Evolutionary conservation across 1,139 yeast genomes (phyloP).

Genomic region (Hemisphaericaspora lyxosophila): DNA sequence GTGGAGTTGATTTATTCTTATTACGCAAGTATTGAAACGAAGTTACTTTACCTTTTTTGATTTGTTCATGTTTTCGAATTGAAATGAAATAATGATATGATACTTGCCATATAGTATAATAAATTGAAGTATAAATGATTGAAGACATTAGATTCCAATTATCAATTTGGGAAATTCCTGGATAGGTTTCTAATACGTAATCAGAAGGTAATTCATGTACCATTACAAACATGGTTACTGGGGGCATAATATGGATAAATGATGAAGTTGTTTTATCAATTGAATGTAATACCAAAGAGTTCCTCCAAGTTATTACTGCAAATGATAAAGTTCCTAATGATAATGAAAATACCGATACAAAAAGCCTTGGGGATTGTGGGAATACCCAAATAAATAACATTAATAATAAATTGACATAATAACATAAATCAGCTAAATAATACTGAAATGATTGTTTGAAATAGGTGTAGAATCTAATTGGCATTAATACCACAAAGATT

Average conservation of each 20-base stretch:
- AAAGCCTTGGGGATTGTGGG: constrained; percentile 70
- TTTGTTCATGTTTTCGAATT: constrained; percentile 71
- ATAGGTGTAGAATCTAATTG: constrained; percentile 81
- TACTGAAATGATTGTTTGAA: constrained; percentile 79
- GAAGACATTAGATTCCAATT: constrained; percentile 75
- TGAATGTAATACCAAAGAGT: constrained; percentile 87
- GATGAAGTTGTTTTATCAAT: constrained; percentile 93
- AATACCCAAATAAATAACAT: constrained; percentile 77
- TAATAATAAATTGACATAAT: constrained; percentile 76
- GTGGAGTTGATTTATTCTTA: constrained; percentile 58
- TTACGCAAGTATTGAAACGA: constrained; percentile 83
- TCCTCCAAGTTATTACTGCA: constrained; percentile 96
- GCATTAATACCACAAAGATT: constrained; percentile 66
- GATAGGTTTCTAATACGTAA: constrained; percentile 59
- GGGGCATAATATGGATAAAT: constrained; percentile 89
- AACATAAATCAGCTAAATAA: constrained; percentile 90
- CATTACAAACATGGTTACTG: constrained; percentile 81
- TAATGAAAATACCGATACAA: constrained; percentile 80
- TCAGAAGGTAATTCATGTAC: constrained; percentile 73
- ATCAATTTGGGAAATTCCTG: constrained; percentile 70
- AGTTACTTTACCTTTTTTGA: constrained; percentile 82
- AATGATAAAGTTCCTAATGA: constrained; percentile 87
- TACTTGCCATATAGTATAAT: constrained; percentile 90
- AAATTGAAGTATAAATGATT: constrained; percentile 74
- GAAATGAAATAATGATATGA: constrained; percentile 91